Evolutionary conservation across 345 rosid species (phyloP).

Genomic region (Populus alba): DNA sequence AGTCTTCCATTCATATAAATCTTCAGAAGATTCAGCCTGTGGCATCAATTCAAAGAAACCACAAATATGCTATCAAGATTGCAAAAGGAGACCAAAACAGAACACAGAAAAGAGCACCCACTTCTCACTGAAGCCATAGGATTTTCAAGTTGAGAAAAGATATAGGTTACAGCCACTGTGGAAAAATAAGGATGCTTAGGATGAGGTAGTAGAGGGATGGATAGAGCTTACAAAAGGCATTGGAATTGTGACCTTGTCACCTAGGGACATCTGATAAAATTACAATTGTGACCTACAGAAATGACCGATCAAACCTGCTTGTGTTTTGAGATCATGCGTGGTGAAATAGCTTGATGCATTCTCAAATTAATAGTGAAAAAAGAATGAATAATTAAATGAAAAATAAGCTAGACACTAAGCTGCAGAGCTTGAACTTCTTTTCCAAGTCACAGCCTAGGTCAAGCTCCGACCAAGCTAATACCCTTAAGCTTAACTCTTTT

Average conservation of each 20-base stretch:
- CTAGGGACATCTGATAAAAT: not conserved
- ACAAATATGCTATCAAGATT: not conserved
- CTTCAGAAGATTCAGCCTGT: conserved; percentile 88
- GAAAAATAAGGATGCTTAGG: not conserved
- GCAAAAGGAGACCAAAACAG: not conserved
- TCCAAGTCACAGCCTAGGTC: not conserved
- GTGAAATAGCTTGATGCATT: not conserved
- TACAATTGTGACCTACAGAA: not conserved
- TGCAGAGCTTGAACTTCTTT: not conserved
- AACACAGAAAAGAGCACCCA: not conserved
- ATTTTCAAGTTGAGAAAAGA: not conserved
- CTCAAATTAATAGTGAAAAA: not conserved
- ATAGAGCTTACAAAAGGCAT: not conserved
- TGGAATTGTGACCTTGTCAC: not conserved
- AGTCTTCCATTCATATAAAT: conserved; percentile 83
- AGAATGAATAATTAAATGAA: not conserved
- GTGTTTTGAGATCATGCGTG: not conserved
- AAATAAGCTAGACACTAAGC: not conserved
- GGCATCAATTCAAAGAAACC: conserved; percentile 12
- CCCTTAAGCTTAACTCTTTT: not conserved
- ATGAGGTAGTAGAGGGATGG: not conserved
- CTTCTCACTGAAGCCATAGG: not conserved
- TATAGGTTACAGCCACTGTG: not conserved
- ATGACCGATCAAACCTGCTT: not conserved
- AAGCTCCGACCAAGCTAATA: not conserved